Evolutionary conservation across 2,329 filamentous ascomycete genomes (phyloP).

Genomic region (Pseudogymnoascus pannorum): DNA sequence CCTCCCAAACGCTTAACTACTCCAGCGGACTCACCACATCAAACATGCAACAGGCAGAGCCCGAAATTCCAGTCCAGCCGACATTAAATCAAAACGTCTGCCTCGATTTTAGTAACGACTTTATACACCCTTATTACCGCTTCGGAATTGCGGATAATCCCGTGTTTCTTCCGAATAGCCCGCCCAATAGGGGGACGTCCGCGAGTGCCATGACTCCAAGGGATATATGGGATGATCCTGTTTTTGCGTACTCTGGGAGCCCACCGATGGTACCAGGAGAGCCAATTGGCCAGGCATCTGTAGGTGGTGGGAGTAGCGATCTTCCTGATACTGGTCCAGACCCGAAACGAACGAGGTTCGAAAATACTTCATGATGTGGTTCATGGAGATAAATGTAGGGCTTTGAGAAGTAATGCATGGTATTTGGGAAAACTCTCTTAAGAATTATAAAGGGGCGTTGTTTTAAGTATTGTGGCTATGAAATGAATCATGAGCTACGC

Average conservation of each 20-base stretch:
- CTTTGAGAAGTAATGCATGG: not conserved
- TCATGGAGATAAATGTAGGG: not conserved
- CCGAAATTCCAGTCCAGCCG: not conserved
- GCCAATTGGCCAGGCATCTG: not conserved
- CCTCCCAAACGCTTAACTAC: not conserved
- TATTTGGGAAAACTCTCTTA: not conserved
- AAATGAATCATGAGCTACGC: not conserved
- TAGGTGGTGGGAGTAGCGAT: not conserved
- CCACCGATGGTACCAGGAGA: not conserved
- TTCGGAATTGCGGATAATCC: not conserved
- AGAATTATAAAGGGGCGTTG: not conserved
- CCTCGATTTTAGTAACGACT: not conserved
- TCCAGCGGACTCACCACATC: not conserved
- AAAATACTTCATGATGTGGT: not conserved
- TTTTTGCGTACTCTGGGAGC: conserved; percentile 1
- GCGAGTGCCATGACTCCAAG: not conserved
- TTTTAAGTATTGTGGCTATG: not conserved
- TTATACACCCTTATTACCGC: conserved; percentile 1
- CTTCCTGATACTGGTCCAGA: not conserved
- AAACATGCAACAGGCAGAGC: not conserved
- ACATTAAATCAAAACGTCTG: not conserved
- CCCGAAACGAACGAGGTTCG: not conserved
- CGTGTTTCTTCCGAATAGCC: not conserved
- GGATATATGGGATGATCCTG: conserved; percentile 6
- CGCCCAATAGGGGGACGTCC: not conserved